Base-by-base conservation (phyloP, 805 yeast genomes). In the Tetrapisispora namnaoensis region DNA sequence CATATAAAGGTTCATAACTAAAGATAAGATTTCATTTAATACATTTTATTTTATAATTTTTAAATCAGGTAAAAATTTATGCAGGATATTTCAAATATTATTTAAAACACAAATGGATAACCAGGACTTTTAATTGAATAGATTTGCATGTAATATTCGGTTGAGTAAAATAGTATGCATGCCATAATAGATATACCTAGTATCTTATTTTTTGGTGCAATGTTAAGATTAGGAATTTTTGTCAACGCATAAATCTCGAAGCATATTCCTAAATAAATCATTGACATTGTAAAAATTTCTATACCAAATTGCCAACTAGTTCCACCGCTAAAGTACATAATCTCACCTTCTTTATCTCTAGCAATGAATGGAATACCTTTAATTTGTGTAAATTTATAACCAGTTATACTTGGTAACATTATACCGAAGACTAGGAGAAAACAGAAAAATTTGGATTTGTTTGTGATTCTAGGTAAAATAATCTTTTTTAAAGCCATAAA, bases 251-350 rank as follows among this genome's bases (percentile, higher is more conserved):
- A 56, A n/a, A 77, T 46, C 4, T 72, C 51, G 0, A 64, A 46
- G 0, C 75, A 77, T 53, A 84, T 67, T 0, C 65, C 55, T 6
- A 74, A 53, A 56, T 85, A 86, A 53, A 76, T 68, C 1, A 57
- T 61, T 2, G 77, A 73, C 8, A 83, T 74, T 2, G 82, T 61
- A 4, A 79, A 58, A 3, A 80, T 72, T 59, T 86, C 95, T 4
- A 77, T 65, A 0, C 93, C 91, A 63, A 83, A 79, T 65, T 84
- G 91, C 70, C 79, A 80, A 49, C 74, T 76, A 3, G 67, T 63
- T 3, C 86, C 88, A 14, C 87, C 87, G 50, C 84, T 75, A 49
- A 82, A 73, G 55, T 70, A 73, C 64, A 80, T 75, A 2, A 81
- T 60, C n/a, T 69, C 66, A 13, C 77, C 78, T 2, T 77, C 58